A percentile compares a stretch with the other conserved stretches of the same genome.
These are phyloP conservation scores for Talaromyces marneffei DNA, from an alignment of 2,329 filamentous ascomycete species.

Conservation along the genomic window DNA sequence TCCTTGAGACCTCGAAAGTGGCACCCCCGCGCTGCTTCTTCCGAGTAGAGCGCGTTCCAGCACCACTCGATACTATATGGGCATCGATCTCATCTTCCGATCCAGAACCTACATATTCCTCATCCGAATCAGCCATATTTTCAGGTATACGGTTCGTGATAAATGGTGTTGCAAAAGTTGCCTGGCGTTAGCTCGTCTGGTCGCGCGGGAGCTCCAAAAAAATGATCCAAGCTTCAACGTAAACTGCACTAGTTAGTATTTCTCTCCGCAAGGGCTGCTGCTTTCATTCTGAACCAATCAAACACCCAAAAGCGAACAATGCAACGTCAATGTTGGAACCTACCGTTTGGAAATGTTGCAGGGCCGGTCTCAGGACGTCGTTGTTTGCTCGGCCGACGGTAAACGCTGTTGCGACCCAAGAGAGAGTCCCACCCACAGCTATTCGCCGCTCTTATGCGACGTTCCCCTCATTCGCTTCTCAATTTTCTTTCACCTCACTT, in stretches of 20 bases:
- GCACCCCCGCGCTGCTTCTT: conserved; percentile 36
- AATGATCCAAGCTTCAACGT: neutral
- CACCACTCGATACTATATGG: conserved; percentile 26
- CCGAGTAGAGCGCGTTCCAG: conserved; percentile 28
- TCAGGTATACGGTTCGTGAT: neutral
- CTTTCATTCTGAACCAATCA: neutral
- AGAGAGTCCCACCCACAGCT: conserved; percentile 23
- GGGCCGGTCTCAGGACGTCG: conserved; percentile 17
- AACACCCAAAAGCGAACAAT: neutral
- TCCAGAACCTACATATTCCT: conserved; percentile 48
- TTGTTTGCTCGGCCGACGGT: conserved; percentile 16
- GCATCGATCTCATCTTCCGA: conserved; percentile 41
- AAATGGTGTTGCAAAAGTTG: neutral
- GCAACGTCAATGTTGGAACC: conserved; percentile 28
- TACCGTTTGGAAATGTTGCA: conserved; percentile 22
- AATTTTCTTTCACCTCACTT: conserved; percentile 11
- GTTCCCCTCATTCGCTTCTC: conserved; percentile 19
- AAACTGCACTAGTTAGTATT: neutral
- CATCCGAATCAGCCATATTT: conserved; percentile 45
- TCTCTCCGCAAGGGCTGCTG: conserved; percentile 2
- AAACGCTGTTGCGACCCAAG: conserved; percentile 22
- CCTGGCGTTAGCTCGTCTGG: neutral
- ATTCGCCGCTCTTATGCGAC: conserved; percentile 18
- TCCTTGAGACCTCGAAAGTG: conserved; percentile 46
- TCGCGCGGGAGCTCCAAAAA: conserved; percentile 4